Percentiles rank a stretch among this genome's conserved stretches.
phyloP scores from a whole-genome alignment of 2,329 filamentous ascomycete species.

The Penicillium aurantiogriseum region DNA sequence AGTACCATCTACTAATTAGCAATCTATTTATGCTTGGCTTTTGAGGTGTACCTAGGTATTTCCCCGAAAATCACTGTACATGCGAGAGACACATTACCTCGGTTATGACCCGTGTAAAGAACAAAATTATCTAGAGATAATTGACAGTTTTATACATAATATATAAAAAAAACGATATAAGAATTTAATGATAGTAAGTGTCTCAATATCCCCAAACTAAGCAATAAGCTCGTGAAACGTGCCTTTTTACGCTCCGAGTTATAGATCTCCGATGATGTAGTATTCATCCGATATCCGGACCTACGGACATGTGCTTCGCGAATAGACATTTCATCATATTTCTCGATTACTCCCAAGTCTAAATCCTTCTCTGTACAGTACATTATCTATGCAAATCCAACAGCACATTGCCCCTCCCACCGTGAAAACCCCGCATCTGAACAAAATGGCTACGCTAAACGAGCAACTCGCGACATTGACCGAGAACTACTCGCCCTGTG shows the following conservation, averaged over 20 bases:
- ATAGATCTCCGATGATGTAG: conserved; percentile 4
- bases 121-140: not conserved
- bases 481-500: conserved; percentile 43
- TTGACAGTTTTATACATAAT: not conserved
- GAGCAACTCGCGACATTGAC: conserved; percentile 33
- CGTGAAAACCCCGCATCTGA: conserved; percentile 15
- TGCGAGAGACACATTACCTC: not conserved
- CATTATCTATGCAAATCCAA: not conserved
- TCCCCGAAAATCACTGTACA: not conserved
- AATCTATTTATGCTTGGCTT: not conserved
- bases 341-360: not conserved
- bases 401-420: not conserved
- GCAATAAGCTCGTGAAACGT: not conserved
- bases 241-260: not conserved
- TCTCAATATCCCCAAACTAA: not conserved
- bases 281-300: conserved; percentile 22
- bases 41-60: not conserved
- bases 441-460: conserved; percentile 31
- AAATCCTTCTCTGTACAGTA: not conserved
- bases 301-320: conserved; percentile 20
- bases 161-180: not conserved
- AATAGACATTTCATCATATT: not conserved
- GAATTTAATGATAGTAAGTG: too few relatives aligned
- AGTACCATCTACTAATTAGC: not conserved
- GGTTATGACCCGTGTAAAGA: not conserved